These are phyloP conservation scores for Podaxis pistillaris DNA, from an alignment of 768 basidiomycete species.

Conservation along the genomic window DNA sequence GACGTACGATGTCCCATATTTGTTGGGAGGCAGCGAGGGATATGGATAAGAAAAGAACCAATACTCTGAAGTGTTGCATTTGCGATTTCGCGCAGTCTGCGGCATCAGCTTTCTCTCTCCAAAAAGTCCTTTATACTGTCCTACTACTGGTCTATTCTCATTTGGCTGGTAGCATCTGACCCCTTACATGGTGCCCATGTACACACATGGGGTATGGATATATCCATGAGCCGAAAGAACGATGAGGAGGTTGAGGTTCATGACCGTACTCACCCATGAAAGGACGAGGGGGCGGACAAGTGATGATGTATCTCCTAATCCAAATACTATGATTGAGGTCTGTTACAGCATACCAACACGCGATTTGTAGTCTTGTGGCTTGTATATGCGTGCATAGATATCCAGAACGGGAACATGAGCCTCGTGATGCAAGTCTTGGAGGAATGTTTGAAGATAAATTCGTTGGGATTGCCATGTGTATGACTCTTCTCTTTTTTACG, in stretches of 20 bases:
- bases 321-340: not conserved
- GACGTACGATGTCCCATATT: slow-evolving; percentile 53
- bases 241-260: not conserved
- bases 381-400: not conserved
- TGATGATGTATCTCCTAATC: not conserved
- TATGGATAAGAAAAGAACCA: not conserved
- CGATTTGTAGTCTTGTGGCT: not conserved
- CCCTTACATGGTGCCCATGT: not conserved
- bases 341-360: not conserved
- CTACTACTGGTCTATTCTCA: not conserved
- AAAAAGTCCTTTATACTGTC: not conserved
- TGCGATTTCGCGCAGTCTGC: not conserved
- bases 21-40: slow-evolving; percentile 39
- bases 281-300: not conserved
- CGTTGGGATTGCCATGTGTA: not conserved
- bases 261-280: not conserved
- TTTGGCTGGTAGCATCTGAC: not conserved
- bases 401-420: not conserved
- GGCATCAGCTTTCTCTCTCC: not conserved
- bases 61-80: not conserved
- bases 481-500: not conserved
- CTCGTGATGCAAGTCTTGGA: not conserved
- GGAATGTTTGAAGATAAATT: not conserved
- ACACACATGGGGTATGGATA: not conserved
- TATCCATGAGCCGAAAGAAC: not conserved